Evolutionary conservation across 2,329 filamentous ascomycete species (phyloP), one percentile per base, ranked within the genome.

Genomic region (Alternaria novae-zelandiae): DNA sequence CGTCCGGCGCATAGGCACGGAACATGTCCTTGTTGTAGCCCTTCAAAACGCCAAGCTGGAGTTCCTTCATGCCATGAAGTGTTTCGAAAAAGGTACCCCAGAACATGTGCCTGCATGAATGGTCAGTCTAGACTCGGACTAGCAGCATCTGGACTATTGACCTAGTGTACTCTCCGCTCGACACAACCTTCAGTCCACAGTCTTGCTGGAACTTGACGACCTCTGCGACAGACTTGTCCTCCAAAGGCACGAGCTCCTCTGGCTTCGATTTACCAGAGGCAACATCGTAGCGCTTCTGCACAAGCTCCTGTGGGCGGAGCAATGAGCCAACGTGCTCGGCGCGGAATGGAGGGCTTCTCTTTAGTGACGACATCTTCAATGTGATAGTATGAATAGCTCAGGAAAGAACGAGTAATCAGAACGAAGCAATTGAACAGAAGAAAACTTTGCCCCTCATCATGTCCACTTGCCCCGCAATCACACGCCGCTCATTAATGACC

Each of bases 271-370:
- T 86, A 67, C 89, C 83, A 12, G 74, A 76, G 20, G 76, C 75
- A 63, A 85, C 79, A 75, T 86, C 77, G 68, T 84, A 82, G 78
- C 90, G 84, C 51, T 86, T 86, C 50, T 87, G 82, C 13, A 91
- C 83, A 25, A 93, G 85, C 55, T 85, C 80, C 56, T 87, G 79
- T 1, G 90, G 90, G 30, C 90, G 88, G 61, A 92, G 86, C 30
- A 93, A 83, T 13, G 90, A 92, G 54, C 90, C 90, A 65, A 91
- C 85, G 69, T 93, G 90, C 80, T 93, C 90, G 63, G 90, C 89
- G 74, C 91, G 86, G 80, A 91, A 92, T 54, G 88, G 90, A 45
- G 88, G 86, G 67, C 66, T 76, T 74, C 75, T 73, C 65, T 78
- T 78, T 43, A 70, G 70, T 43, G 73, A 63, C 44, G 74, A 70